phyloP scores from a whole-genome alignment of 2,329 filamentous ascomycete species.

The Zymoseptoria crescenta region DNA sequence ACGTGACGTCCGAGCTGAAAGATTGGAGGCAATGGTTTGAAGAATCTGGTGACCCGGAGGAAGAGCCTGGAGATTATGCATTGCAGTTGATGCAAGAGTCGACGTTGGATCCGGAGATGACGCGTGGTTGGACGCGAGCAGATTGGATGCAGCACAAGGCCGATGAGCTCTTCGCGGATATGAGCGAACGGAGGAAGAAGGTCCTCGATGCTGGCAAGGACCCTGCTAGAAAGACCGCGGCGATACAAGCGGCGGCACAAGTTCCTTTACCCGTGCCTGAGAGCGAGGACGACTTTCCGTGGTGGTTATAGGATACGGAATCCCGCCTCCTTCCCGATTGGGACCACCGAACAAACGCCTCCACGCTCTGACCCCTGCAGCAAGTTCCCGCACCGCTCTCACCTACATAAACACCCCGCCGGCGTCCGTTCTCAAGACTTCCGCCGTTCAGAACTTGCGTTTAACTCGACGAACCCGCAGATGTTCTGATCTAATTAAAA shows the following conservation, averaged over 20 bases:
- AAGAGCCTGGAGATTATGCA: slow-evolving; percentile 34
- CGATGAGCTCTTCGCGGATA: slow-evolving; percentile 34
- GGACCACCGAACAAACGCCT: not conserved
- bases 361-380: not conserved
- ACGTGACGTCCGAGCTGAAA: slow-evolving; percentile 34
- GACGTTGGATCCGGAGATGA: slow-evolving; percentile 4
- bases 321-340: not conserved
- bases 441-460: not conserved
- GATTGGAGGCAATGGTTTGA: slow-evolving; percentile 35
- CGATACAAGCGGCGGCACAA: slow-evolving; percentile 38
- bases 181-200: slow-evolving; percentile 36
- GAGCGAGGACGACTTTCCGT: not conserved
- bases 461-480: not conserved
- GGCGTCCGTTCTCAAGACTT: not conserved
- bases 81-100: slow-evolving; percentile 29
- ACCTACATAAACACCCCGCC: not conserved
- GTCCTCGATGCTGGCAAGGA: slow-evolving; percentile 22
- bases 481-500: not conserved
- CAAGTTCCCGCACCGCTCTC: not conserved
- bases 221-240: slow-evolving; percentile 3
- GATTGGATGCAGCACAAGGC: slow-evolving; percentile 30
- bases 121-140: not conserved
- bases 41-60: slow-evolving; percentile 30
- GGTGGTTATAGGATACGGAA: not conserved
- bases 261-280: not conserved